Base-by-base conservation (phyloP, 495 filamentous ascomycete species). In the Daldinia childiae region DNA sequence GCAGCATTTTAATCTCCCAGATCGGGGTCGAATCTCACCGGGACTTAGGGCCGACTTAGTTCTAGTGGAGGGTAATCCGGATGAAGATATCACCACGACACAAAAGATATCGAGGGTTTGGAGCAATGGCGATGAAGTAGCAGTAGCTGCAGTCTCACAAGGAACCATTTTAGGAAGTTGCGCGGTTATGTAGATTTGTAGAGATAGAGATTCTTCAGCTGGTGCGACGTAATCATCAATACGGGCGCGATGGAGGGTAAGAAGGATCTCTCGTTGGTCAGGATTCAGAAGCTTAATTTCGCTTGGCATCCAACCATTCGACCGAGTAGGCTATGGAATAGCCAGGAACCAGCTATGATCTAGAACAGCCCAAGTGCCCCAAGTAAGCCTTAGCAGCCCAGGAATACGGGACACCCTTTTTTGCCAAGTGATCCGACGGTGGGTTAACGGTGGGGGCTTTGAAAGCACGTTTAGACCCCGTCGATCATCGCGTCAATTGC, bases 1-100 rank as follows among this genome's bases (percentile, higher is more conserved):
- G 26, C 65, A 75, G 59, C 70, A 69, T 29, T 83, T 83, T 62
- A 59, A 77, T 55, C 75, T 80, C 6, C 21, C 63, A 1, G 73
- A 81, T 56, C 73, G 80, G 17, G 79, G 79, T 32, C 52, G 62
- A 4, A 79, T 82, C 64, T 50, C 59, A 26, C 67, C 70, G 1
- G 79, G 79, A 11, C 68, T 73, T 41, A 69, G 73, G 27, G 80
- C 79, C 2, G 80, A 83, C 64, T 51, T 81, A 4, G 30, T 83
- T 14, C 79, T 82, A 27, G 61, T 83, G 36, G 30, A 69, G 15
- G 80, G 71, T 15, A 71, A 82, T 60, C 79, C 79, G 17, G 57
- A 74, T 36, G 54, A 74, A 57, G 74, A 82, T 67, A 80, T 83
- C 56, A 69, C 58, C 17, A 76, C 69, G 8, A 79, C 79, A 17